Percentiles rank a stretch among this genome's conserved stretches.
phyloP scores from a whole-genome alignment of 768 basidiomycete species.

The Dictyophora rubrovolvata region DNA sequence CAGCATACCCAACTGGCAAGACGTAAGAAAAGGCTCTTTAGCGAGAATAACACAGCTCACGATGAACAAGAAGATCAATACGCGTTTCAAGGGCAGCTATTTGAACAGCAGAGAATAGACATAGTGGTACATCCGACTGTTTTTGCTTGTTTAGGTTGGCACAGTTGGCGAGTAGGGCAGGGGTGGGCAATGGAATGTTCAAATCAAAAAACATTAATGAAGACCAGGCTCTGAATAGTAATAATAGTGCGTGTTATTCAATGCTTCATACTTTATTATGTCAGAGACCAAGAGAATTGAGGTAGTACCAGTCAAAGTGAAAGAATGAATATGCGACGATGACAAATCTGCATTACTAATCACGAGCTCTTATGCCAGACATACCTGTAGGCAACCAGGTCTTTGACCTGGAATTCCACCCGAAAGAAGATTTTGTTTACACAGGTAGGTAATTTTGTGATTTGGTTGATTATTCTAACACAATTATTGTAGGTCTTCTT shows the following conservation, averaged over 20 bases:
- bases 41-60: constrained; percentile 31
- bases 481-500: constrained; percentile 39
- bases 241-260: not conserved
- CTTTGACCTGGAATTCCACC: constrained; percentile 87
- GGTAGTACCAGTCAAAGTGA: too few species aligned
- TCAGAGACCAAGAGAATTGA: too few species aligned
- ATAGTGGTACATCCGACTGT: not conserved
- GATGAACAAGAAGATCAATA: constrained; percentile 61
- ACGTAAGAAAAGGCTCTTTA: constrained; percentile 9
- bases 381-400: constrained; percentile 68
- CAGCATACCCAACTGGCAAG: constrained; percentile 72
- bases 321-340: not conserved
- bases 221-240: not conserved
- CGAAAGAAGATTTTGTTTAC: constrained; percentile 59
- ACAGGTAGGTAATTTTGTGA: constrained; percentile 14
- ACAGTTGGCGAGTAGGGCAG: not conserved
- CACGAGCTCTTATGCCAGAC: constrained; percentile 38
- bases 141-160: not conserved
- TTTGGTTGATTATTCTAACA: not conserved
- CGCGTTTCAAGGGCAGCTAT: constrained; percentile 48
- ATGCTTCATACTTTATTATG: too few species aligned
- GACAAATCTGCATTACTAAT: not conserved
- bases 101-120: constrained; percentile 45
- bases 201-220: not conserved
- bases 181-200: not conserved